phyloP scores from a whole-genome alignment of 2,329 filamentous ascomycete species.

The Xylariaceae sp. region DNA sequence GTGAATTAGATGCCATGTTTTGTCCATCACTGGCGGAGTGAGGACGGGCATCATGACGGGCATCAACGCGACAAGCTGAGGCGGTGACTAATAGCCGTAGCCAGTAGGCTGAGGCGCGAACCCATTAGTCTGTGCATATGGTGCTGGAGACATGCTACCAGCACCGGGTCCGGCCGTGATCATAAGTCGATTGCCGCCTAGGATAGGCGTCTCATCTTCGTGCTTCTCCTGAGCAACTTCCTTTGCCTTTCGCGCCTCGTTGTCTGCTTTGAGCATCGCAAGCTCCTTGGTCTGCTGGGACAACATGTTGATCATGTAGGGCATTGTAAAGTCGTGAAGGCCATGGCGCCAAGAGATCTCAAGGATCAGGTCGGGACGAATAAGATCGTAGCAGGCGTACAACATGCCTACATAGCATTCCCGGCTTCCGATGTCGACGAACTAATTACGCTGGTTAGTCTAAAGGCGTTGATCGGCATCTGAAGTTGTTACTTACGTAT shows the following conservation, averaged over 20 bases:
- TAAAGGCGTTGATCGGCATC: not conserved
- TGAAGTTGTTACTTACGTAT: slow-evolving; percentile 72
- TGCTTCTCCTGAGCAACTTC: slow-evolving; percentile 73
- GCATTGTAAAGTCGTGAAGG: slow-evolving; percentile 96
- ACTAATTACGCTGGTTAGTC: slow-evolving; percentile 54
- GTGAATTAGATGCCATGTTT: slow-evolving; percentile 1
- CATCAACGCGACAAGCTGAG: slow-evolving; percentile 20
- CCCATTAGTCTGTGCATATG: slow-evolving; percentile 78
- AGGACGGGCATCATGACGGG: slow-evolving; percentile 12
- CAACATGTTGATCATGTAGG: slow-evolving; percentile 99
- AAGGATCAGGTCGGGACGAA: slow-evolving; percentile 86
- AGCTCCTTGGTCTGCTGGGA: slow-evolving; percentile 86
- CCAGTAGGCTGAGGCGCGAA: slow-evolving; percentile 86
- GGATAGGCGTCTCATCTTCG: slow-evolving; percentile 89
- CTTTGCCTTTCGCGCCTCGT: slow-evolving; percentile 83
- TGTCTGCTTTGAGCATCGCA: slow-evolving; percentile 83
- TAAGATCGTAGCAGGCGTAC: slow-evolving; percentile 96
- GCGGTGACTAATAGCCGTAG: slow-evolving; percentile 53
- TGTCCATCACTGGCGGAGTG: not conserved
- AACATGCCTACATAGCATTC: slow-evolving; percentile 99
- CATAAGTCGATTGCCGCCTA: slow-evolving; percentile 86
- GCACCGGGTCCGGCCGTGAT: slow-evolving; percentile 80
- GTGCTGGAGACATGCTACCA: slow-evolving; percentile 56
- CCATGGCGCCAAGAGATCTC: slow-evolving; percentile 97
- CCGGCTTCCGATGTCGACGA: slow-evolving; percentile 97